Evolutionary conservation across 1,139 yeast genomes (phyloP).

Genomic region (Lodderomyces theae): DNA sequence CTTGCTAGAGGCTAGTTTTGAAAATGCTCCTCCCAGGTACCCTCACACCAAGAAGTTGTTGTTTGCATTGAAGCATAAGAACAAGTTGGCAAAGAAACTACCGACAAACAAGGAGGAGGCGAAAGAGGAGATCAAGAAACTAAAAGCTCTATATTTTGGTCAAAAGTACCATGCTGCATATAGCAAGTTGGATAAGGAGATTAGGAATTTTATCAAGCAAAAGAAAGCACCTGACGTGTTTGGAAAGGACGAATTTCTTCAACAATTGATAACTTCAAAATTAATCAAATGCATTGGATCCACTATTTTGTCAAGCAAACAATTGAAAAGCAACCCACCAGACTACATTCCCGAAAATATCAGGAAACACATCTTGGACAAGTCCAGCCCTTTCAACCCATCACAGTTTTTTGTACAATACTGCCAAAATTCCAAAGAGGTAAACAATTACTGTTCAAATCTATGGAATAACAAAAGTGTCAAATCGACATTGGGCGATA

Average conservation of each 20-base stretch:
- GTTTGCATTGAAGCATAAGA: conserved; percentile 42
- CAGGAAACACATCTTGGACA: conserved; percentile 24
- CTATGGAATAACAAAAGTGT: conserved; percentile 57
- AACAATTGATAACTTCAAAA: conserved; percentile 31
- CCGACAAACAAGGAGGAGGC: conserved; percentile 45
- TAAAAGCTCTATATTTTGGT: conserved; percentile 46
- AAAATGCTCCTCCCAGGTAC: conserved; percentile 48
- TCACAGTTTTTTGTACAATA: conserved; percentile 46
- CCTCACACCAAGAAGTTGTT: conserved; percentile 50
- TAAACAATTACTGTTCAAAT: conserved; percentile 51
- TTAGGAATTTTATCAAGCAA: conserved; percentile 26
- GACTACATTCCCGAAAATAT: conserved; percentile 28
- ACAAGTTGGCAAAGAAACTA: conserved; percentile 41
- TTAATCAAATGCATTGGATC: conserved; percentile 29
- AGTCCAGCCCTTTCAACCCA: conserved; percentile 37
- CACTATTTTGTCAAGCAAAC: conserved; percentile 26
- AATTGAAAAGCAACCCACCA: conserved; percentile 31
- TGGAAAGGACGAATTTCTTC: conserved; percentile 18
- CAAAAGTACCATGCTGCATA: conserved; percentile 51
- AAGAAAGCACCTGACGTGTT: conserved; percentile 22
- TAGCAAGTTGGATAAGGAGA: conserved; percentile 38
- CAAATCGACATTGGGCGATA: conserved; percentile 43
- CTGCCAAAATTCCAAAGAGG: conserved; percentile 39
- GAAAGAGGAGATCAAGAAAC: conserved; percentile 35
- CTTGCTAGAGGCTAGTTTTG: conserved; percentile 48